phyloP scores from a whole-genome alignment of 306 rosid genomes.

The Fragaria ananassa region DNA sequence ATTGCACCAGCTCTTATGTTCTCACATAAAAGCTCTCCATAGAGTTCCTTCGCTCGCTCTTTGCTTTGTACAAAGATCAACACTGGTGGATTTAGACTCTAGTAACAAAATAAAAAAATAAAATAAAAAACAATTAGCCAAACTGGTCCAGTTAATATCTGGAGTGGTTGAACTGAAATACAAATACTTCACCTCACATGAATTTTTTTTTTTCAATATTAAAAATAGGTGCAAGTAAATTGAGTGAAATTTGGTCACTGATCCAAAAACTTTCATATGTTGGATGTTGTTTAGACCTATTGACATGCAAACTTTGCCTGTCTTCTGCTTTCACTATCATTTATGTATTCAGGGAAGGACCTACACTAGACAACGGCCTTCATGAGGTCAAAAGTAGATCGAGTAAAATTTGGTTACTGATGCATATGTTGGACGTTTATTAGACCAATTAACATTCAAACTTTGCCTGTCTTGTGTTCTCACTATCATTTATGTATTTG shows the following conservation, averaged over 20 bases:
- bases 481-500: slow-evolving; percentile 2
- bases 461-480: not conserved
- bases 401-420: no score
- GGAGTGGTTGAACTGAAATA: slow-evolving; percentile 3
- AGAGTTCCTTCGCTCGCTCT: slow-evolving; percentile 90
- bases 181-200: not conserved
- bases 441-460: not conserved
- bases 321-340: not conserved
- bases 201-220: no score
- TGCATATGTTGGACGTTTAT: not conserved
- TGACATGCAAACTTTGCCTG: not conserved
- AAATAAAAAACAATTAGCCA: slow-evolving; percentile 27
- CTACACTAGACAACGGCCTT: not conserved
- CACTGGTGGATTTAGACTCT: slow-evolving; percentile 90
- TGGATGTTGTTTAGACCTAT: not conserved
- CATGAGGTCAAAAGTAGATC: not conserved
- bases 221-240: not conserved
- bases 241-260: not conserved
- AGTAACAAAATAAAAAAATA: slow-evolving; percentile 25
- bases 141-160: slow-evolving; percentile 17
- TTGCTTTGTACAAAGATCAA: slow-evolving; percentile 91
- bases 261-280: not conserved
- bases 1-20: slow-evolving; percentile 72
- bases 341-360: slow-evolving; percentile 1
- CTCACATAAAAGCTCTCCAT: slow-evolving; percentile 69